Base-by-base conservation (phyloP, 2,329 filamentous ascomycete genomes). In the Apiospora sp. region DNA sequence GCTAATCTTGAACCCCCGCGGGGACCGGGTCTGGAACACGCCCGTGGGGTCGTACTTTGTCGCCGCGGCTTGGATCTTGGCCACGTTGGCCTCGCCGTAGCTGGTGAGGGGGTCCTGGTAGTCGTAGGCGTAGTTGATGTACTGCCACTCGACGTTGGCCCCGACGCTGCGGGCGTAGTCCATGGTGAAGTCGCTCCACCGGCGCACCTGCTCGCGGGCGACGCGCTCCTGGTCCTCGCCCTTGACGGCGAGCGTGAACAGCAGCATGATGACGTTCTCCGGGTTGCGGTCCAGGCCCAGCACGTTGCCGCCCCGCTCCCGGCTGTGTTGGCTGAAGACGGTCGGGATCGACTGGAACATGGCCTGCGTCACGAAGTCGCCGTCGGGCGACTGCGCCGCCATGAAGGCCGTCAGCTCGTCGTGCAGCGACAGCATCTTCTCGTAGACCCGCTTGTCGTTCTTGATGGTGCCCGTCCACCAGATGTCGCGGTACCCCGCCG, bases 261-360 rank as follows among this genome's bases (percentile, higher is more conserved):
- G 79, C 77, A 79, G 82, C 41, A 78, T 73, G 54, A 80, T 72
- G 19, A 78, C 78, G 72, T 80, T 81, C 34, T 80, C 81, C 46
- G 79, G 75, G 74, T 78, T 73, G 19, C 71, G 80, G 76, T 82
- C 80, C 14, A 86, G 76, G 4, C 81, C 82, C 44, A 85, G 78
- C 68, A 86, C 80, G 74, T 84, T 84, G 54, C 82, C 83, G 71
- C 84, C 82, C 69, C 79, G 81, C 46, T 78, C 78, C 6, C 73
- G 73, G 41, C 81, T 82, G 19, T 82, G 76, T 69, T 79, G 74
- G 67, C 77, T 79, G 73, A 82, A 80, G 3, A 82, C 75, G n/a
- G 80, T 80, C 16, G 84, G 82, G 37, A 86, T 79, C 37, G 83
- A 78, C 74, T 84, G 82, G 70, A 83, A 81, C 8, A 80, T 77